Percentiles rank a stretch among this genome's conserved stretches.
Conservation (phyloP, 2,329 filamentous ascomycete species). For the Beauveria australis region DNA sequence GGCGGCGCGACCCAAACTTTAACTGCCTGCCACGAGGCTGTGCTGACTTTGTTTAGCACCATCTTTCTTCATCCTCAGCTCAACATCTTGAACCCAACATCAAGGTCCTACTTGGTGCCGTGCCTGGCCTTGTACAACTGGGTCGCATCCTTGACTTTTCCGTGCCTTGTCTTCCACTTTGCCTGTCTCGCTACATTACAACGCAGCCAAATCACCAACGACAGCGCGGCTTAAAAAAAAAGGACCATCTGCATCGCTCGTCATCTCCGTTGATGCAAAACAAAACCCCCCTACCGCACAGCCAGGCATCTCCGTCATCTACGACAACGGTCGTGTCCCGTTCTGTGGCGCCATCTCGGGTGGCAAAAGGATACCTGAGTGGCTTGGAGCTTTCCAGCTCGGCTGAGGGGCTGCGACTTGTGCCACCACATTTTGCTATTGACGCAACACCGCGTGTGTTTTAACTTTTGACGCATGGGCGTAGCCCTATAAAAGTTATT, state of each 20-base stretch:
- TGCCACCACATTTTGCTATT: not conserved
- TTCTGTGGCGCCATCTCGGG: not conserved
- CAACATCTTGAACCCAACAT: not conserved
- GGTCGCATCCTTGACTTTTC: not conserved
- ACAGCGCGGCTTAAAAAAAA: too few species aligned
- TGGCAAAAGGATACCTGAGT: not conserved
- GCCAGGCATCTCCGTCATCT: not conserved
- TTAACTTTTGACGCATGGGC: not conserved
- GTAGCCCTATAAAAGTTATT: not conserved
- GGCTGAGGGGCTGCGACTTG: not conserved
- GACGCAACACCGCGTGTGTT: not conserved
- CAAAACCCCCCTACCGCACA: too few species aligned
- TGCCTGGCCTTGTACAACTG: not conserved
- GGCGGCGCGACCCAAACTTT: too few species aligned
- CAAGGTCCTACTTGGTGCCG: not conserved
- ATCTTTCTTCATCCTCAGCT: not conserved
- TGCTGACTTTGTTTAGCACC: too few species aligned
- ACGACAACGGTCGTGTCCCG: not conserved
- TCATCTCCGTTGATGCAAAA: too few species aligned
- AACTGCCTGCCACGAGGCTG: too few species aligned
- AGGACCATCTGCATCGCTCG: too few species aligned
- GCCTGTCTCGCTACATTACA: too few species aligned
- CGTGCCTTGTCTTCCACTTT: too few species aligned
- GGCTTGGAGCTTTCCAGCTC: not conserved
- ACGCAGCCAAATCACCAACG: too few species aligned